Evolutionary conservation across 116 monocot species (phyloP), one percentile per base, ranked within the genome.

Genomic region (Zostera marina): DNA sequence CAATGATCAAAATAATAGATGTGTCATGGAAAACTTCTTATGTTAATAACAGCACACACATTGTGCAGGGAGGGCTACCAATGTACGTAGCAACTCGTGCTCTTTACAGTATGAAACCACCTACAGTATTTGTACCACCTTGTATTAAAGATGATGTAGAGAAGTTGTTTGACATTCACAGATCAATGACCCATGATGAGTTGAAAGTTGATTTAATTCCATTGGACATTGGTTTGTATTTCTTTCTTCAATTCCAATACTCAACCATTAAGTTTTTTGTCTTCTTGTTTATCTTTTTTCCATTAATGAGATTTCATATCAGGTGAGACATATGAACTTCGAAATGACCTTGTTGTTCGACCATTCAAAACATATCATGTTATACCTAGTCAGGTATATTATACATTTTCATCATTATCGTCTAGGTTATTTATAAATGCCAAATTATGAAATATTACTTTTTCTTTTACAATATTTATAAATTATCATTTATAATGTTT

Each of bases 311-410:
- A 59, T 47, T 11, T 26, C 48, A 44, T 53, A 61, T 62, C 51
- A 98, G 96, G 90, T 20, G 96, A 98, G 66, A 98, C 90, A 0
- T 98, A 89, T 73, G 85, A 98, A 66, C 73, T 98, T 63, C 73
- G 96, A 41, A 98, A 89, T 80, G 83, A 98, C 59, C 83, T 98
- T 77, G 85, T 98, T 72, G 85, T 81, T 21, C 78, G 90, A 63
- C 96, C 96, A 74, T 98, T 98, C 65, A 74, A 71, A 74, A 98
- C 96, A 14, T 68, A 76, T 59, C 96, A 98, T 78, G 85, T 83
- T 43, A 85, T 98, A 60, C 89, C 96, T 21, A 98, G 96, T 71
- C 96, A 98, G 85, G 96, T 88, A 20, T 32, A 32, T 32, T 32
- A 32, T 32, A 32, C 32, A 32, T 32, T 3, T 32, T 32, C 2